Evolutionary conservation across 805 yeast genomes (phyloP).

Genomic region (Starmerella tilneyi): DNA sequence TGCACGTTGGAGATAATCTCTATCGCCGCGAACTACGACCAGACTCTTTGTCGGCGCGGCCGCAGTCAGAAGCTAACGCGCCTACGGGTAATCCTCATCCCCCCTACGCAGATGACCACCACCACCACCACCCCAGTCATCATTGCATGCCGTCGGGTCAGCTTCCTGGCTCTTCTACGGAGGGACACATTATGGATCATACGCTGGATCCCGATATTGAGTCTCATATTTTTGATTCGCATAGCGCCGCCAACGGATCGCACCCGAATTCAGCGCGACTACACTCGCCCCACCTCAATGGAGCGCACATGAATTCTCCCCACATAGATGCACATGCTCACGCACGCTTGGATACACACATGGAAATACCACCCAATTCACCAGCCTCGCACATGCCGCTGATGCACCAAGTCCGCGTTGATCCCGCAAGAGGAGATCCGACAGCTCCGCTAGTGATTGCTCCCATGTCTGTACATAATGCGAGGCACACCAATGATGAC

Average conservation of each 20-base stretch:
- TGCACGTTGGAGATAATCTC: slow-evolving; percentile 31
- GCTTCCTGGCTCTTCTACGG: too few relatives aligned
- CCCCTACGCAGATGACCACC: not conserved
- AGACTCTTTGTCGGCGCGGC: not conserved
- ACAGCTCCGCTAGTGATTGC: slow-evolving; percentile 29
- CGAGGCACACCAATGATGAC: slow-evolving; percentile 13
- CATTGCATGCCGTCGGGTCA: too few relatives aligned
- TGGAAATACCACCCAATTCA: not conserved
- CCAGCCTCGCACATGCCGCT: not conserved
- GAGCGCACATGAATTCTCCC: too few relatives aligned
- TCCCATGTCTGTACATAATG: slow-evolving; percentile 29
- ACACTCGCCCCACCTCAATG: too few relatives aligned
- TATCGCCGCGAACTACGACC: slow-evolving; percentile 26
- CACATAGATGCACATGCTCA: too few relatives aligned
- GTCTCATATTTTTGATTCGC: too few relatives aligned
- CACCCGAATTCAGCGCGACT: too few relatives aligned
- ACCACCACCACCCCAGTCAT: too few relatives aligned
- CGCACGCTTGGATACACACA: too few relatives aligned
- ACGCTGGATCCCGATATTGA: too few relatives aligned
- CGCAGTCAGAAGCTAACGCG: not conserved
- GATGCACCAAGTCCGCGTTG: not conserved
- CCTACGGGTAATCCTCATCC: not conserved
- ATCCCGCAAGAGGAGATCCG: not conserved
- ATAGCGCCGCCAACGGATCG: too few relatives aligned
- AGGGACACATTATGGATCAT: too few relatives aligned